phyloP scores from a whole-genome alignment of 192 early-diverging fungal species.

The Entomortierella parvispora region DNA sequence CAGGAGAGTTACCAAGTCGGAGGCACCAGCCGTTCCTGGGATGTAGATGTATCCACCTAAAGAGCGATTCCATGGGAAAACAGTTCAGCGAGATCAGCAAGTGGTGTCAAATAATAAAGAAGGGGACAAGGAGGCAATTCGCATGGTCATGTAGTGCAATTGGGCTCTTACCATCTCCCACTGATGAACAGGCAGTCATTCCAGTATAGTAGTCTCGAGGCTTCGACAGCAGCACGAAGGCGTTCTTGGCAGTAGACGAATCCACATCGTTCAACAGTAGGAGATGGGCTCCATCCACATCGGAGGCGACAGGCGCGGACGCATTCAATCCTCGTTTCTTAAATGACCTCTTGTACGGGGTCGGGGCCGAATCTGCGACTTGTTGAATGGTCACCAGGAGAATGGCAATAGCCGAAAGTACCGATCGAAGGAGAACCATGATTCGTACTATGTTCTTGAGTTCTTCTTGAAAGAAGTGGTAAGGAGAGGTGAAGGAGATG shows the following conservation, averaged over 20 bases:
- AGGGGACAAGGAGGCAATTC: neutral
- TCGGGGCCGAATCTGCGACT: too few relatives aligned
- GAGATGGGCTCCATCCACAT: neutral
- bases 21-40: slow-evolving; percentile 5
- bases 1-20: neutral
- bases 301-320: neutral
- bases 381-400: too few relatives aligned
- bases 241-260: neutral
- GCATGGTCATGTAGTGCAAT: too few relatives aligned
- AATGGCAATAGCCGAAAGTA: too few relatives aligned
- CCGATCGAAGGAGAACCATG: too few relatives aligned
- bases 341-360: neutral
- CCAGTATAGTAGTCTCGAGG: slow-evolving; percentile 8
- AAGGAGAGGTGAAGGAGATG: too few relatives aligned
- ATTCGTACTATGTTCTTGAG: too few relatives aligned
- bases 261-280: slow-evolving; percentile 7
- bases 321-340: slow-evolving; percentile 5
- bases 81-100: too few relatives aligned
- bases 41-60: slow-evolving; percentile 17
- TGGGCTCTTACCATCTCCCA: slow-evolving; percentile 1
- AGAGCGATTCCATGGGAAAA: neutral
- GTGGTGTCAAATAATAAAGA: neutral
- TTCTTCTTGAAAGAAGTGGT: too few relatives aligned
- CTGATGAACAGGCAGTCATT: slow-evolving; percentile 1
- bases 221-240: slow-evolving; percentile 8